Evolutionary conservation across 2,329 filamentous ascomycete species (phyloP).

Genomic region (Acarospora socialis): DNA sequence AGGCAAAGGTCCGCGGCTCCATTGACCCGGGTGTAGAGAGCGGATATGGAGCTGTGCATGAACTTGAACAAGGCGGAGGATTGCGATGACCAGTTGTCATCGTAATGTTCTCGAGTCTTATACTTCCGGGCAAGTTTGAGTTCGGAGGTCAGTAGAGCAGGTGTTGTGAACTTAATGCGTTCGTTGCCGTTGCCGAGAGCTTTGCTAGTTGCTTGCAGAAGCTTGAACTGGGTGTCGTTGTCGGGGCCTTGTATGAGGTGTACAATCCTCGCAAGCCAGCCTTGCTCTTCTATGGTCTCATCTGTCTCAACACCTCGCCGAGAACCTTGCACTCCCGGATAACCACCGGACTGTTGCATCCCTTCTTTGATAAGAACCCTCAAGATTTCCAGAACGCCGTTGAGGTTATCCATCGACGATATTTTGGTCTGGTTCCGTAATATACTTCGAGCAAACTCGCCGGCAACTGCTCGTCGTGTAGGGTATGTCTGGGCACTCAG

Average conservation of each 20-base stretch:
- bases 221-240: constrained; percentile 88
- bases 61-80: constrained; percentile 86
- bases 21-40: constrained; percentile 74
- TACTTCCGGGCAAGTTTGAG: constrained; percentile 79
- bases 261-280: constrained; percentile 84
- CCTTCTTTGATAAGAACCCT: constrained; percentile 91
- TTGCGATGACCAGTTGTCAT: constrained; percentile 58
- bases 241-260: constrained; percentile 71
- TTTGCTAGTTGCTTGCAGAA: constrained; percentile 76
- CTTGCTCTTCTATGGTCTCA: constrained; percentile 95
- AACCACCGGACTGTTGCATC: constrained; percentile 67
- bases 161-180: constrained; percentile 88
- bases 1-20: constrained; percentile 78
- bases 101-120: constrained; percentile 80
- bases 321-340: constrained; percentile 62
- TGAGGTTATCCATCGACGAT: constrained; percentile 61
- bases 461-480: constrained; percentile 78
- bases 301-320: constrained; percentile 75
- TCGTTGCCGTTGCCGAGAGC: constrained; percentile 87
- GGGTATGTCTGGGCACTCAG: constrained; percentile 86
- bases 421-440: constrained; percentile 71
- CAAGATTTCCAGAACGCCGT: constrained; percentile 76
- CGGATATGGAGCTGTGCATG: constrained; percentile 75
- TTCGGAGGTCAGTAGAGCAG: constrained; percentile 76
- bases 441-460: constrained; percentile 71